Percentiles rank a stretch among this genome's conserved stretches.
Conservation (phyloP, 2,329 filamentous ascomycete species). For the Diatrype stigma region DNA sequence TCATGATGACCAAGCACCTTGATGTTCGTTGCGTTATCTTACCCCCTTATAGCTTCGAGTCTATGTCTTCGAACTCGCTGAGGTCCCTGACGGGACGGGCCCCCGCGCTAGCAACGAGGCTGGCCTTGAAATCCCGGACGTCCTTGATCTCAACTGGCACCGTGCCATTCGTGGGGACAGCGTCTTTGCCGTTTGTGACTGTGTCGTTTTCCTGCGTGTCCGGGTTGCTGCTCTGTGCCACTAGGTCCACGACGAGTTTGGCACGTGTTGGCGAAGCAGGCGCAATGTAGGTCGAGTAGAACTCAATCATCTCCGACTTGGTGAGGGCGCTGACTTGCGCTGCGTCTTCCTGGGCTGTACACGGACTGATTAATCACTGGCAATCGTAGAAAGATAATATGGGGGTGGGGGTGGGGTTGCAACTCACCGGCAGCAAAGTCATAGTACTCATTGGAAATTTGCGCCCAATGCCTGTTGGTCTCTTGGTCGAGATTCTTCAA, state of each 20-base stretch:
- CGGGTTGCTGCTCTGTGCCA: constrained; percentile 60
- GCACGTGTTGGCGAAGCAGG: constrained; percentile 69
- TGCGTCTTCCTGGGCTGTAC: constrained; percentile 69
- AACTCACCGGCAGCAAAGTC: constrained; percentile 80
- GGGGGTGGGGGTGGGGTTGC: too few species aligned
- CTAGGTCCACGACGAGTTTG: constrained; percentile 81
- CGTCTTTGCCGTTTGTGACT: constrained; percentile 27
- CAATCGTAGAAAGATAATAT: neutral
- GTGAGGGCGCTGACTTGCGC: constrained; percentile 68
- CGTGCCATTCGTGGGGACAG: constrained; percentile 41
- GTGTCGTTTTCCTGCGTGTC: constrained; percentile 37
- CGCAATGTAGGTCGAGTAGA: constrained; percentile 72
- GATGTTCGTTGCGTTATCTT: neutral
- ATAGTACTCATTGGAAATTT: constrained; percentile 81
- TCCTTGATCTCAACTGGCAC: constrained; percentile 66
- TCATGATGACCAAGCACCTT: too few species aligned
- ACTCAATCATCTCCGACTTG: constrained; percentile 74
- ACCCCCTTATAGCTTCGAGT: constrained; percentile 65
- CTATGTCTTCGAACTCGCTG: constrained; percentile 80
- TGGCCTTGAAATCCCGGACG: constrained; percentile 75
- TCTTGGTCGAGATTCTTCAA: constrained; percentile 89
- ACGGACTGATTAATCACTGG: constrained; percentile 13
- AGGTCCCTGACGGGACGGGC: constrained; percentile 70
- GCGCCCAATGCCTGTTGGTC: constrained; percentile 75
- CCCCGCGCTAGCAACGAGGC: constrained; percentile 67